These are phyloP conservation scores for Melampsora americana DNA, from an alignment of 1,284 basidiomycete species.

Conservation along the genomic window DNA sequence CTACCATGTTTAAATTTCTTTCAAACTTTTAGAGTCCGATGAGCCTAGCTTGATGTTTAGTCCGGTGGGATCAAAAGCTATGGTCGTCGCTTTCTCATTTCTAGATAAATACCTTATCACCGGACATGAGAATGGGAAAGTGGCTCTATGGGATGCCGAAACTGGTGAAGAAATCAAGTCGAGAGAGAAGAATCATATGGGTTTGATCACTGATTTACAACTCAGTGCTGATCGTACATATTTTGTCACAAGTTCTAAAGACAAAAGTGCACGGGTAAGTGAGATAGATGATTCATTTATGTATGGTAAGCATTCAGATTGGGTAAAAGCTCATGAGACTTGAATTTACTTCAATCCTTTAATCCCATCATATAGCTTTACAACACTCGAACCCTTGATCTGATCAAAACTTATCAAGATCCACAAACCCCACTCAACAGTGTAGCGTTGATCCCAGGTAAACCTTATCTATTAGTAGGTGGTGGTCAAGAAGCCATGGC, in stretches of 20 bases:
- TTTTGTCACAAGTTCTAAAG: conserved; percentile 93
- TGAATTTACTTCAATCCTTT: neutral
- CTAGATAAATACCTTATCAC: conserved; percentile 79
- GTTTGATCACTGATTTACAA: conserved; percentile 82
- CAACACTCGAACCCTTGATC: conserved; percentile 78
- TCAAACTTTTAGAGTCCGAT: conserved; percentile 61
- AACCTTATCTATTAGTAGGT: conserved; percentile 84
- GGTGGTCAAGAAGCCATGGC: conserved; percentile 98
- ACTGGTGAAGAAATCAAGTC: conserved; percentile 76
- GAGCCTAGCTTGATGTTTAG: conserved; percentile 76
- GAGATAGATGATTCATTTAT: neutral
- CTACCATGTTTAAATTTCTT: neutral
- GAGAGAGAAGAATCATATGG: conserved; percentile 79
- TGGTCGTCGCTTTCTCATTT: conserved; percentile 85
- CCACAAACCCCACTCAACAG: conserved; percentile 96
- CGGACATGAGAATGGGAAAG: conserved; percentile 92
- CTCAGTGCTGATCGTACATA: conserved; percentile 84
- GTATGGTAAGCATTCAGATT: neutral
- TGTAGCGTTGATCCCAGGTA: conserved; percentile 72
- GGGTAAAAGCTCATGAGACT: neutral
- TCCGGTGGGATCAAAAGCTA: conserved; percentile 89
- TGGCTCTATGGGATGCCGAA: conserved; percentile 77
- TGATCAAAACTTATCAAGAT: conserved; percentile 80
- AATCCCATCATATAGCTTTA: conserved; percentile 65
- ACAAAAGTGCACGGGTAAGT: conserved; percentile 86